phyloP scores from a whole-genome alignment of 257 asterid genomes.

The Cynanchum wilfordii region DNA sequence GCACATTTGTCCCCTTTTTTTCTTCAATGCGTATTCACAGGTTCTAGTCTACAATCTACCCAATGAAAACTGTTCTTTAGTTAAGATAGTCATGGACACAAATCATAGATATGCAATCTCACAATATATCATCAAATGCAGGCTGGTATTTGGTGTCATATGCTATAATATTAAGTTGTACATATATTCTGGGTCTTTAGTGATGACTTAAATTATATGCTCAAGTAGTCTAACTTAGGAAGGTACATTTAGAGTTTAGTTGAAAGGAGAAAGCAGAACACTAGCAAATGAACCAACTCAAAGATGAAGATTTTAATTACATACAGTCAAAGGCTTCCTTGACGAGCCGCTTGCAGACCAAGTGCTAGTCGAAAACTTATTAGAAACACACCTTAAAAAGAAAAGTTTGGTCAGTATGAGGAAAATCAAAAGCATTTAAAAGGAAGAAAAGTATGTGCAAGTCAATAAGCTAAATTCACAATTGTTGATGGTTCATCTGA shows the following conservation, averaged over 20 bases:
- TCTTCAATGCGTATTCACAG: neutral
- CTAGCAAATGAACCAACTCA: neutral
- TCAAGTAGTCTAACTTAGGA: neutral
- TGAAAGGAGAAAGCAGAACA: neutral
- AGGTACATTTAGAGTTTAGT: neutral
- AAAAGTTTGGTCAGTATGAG: neutral
- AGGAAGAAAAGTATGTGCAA: neutral
- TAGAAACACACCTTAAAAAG: slow-evolving; percentile 14
- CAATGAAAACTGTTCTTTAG: neutral
- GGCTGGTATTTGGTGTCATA: neutral
- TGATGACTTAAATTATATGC: neutral
- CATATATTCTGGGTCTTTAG: neutral
- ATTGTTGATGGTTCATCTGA: neutral
- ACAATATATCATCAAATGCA: neutral
- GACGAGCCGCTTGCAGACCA: slow-evolving; percentile 31
- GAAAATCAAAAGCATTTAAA: neutral
- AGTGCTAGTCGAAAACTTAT: slow-evolving; percentile 39
- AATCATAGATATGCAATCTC: neutral
- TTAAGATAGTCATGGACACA: neutral
- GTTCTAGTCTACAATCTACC: neutral
- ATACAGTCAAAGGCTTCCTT: slow-evolving; percentile 47
- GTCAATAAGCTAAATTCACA: neutral
- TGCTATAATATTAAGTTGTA: neutral
- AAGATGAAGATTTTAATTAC: slow-evolving; percentile 15
- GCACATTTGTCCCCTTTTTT: neutral